Evolutionary conservation across 2,329 filamentous ascomycete genomes (phyloP), one percentile per base, ranked within the genome.

Genomic region (Aspergillus arachidicola): DNA sequence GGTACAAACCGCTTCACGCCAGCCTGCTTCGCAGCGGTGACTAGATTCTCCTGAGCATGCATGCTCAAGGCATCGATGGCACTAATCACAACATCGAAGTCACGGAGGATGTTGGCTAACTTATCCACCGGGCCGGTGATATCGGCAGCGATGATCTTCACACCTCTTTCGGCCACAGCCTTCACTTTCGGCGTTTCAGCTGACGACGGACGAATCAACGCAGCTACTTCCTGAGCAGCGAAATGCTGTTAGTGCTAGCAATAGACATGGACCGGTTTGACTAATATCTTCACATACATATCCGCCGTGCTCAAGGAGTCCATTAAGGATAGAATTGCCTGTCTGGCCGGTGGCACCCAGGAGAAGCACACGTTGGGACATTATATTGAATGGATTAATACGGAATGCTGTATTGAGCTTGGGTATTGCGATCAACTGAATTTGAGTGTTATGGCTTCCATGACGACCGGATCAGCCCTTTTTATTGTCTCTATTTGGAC

Each of bases 1-100:
- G 82, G 82, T 6, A 85, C 76, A 60, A 82, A 84, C 21, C 83
- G 78, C 56, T 78, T 75, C 3, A 84, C 78, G 0, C 80, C 80
- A 1, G 80, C 80, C 28, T 72, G 68, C 57, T 82, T 81, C 1
- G 80, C 77, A 4, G 83, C 83, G 11, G 73, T 73, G 6, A 76
- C 75, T 0, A 85, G 73, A 0, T 69, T 72, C 6, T 78, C 74
- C 61, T 85, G 78, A 1, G 74, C 68, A 1, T 69, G 51, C 11
- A 75, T 64, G 3, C 60, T 64, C 6, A 56, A 46, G 3, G 69
- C 67, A 26, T 65, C 58, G n/a, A 83, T 75, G 23, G 71, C 68
- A 10, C 72, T 75, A 58, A 84, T 77, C 21, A 84, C 68, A 11
- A 79, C 72, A 53, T 83, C 78, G 2, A 77, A 66, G 4, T 73